phyloP scores from a whole-genome alignment of 345 rosid genomes.

The Microthlaspi erraticum region DNA sequence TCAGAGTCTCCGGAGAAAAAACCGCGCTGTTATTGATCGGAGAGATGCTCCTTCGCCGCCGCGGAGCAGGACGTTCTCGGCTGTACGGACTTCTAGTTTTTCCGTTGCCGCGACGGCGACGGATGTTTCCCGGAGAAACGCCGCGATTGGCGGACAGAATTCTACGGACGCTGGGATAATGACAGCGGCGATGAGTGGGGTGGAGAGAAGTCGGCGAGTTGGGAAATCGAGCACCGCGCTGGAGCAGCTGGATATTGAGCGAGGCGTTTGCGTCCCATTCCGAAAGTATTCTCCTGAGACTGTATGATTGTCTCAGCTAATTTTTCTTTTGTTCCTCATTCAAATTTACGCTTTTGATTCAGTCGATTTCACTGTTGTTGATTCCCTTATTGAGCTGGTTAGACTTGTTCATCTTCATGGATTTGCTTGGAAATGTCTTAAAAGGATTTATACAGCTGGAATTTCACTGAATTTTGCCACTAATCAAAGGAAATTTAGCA shows the following conservation, averaged over 20 bases:
- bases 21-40: slow-evolving; percentile 12
- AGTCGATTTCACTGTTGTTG: slow-evolving; percentile 9
- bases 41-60: slow-evolving; percentile 37
- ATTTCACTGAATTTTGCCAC: not conserved
- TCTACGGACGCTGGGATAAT: slow-evolving; percentile 25
- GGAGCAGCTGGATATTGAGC: slow-evolving; percentile 93
- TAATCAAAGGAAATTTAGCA: not conserved
- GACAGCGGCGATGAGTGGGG: slow-evolving; percentile 27
- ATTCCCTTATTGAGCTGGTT: slow-evolving; percentile 6
- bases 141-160: slow-evolving; percentile 18
- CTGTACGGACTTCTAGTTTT: slow-evolving; percentile 21
- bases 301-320: slow-evolving; percentile 53
- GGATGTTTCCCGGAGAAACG: slow-evolving; percentile 23
- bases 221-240: slow-evolving; percentile 66
- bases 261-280: slow-evolving; percentile 96
- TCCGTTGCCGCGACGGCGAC: slow-evolving; percentile 33
- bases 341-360: not conserved
- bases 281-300: slow-evolving; percentile 96
- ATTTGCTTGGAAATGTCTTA: slow-evolving; percentile 19
- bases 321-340: slow-evolving; percentile 22
- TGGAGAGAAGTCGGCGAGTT: slow-evolving; percentile 24
- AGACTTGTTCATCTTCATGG: not conserved
- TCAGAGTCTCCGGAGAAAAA: slow-evolving; percentile 18
- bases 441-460: slow-evolving; percentile 11
- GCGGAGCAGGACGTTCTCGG: slow-evolving; percentile 30